Base-by-base conservation (phyloP, 805 yeast genomes). In the Lipomyces yamanashiensis region DNA sequence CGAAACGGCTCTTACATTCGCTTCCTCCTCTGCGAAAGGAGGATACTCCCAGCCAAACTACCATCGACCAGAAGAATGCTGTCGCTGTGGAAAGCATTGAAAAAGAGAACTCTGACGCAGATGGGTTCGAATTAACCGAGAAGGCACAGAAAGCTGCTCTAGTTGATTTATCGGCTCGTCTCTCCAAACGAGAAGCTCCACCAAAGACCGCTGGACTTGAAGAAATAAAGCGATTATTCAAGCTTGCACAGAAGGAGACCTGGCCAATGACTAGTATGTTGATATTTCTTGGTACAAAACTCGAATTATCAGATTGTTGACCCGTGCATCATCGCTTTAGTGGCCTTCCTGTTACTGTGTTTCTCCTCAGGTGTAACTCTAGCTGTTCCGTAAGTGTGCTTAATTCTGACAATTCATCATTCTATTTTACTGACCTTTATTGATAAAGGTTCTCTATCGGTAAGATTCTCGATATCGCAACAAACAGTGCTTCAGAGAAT, bases 341-440 rank as follows among this genome's bases (percentile, higher is more conserved):
- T 82, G 21, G 97, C 97, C 0, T 77, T 92, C 45, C 68, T 81
- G 0, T 82, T 90, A 61, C 80, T 93, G 39, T 76, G 86, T 6
- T 72, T 87, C 5, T 85, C 97, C 0, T 89, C 97, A 1, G 84
- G 91, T 0, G 88, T 90, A 5, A 83, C 92, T 34, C 88, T 93
- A 90, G 76, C 87, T 12, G 79, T 93, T 49, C 98, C 98, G 7
- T 78, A 87, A 51, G 81, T 56, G 19, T 13, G 17, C 13, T n/a
- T 33, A 28, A 17, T 44, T n/a, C 7, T 44, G 13, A 19, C 23
- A 8, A 36, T 47, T 39, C 10, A 39, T 15, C 2, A 5, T 2
- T 3, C 28, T 33, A 2, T 21, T 23, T 3, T 37, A 15, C 28
- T 49, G 21, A 49, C 41, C 19, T 28, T 49, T n/a, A 8, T 19